A percentile compares a stretch with the other conserved stretches of the same genome.
phyloP scores from a whole-genome alignment of 129 eudicot genomes.

The Pulicaria dysenterica region DNA sequence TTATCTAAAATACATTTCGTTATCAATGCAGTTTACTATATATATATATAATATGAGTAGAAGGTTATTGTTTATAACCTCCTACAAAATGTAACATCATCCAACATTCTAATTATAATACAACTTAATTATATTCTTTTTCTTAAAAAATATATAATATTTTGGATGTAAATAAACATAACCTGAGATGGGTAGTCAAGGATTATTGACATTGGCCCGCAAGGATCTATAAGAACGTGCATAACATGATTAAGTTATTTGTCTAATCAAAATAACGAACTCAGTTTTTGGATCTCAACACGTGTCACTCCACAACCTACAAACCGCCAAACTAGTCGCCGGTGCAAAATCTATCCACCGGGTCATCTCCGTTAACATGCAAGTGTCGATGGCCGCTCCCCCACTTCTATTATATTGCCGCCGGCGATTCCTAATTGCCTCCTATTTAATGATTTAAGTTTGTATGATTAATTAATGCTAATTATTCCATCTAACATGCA shows the following conservation, averaged over 20 bases:
- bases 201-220: slow-evolving; percentile 23
- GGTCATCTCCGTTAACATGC: slow-evolving; percentile 29
- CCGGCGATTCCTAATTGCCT: slow-evolving; percentile 24
- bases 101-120: too few species aligned
- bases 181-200: too few species aligned
- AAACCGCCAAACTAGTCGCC: slow-evolving; percentile 35
- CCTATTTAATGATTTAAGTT: not conserved
- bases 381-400: slow-evolving; percentile 38
- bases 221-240: slow-evolving; percentile 29
- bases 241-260: slow-evolving; percentile 38
- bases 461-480: not conserved
- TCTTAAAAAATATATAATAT: too few species aligned
- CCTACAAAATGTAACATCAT: too few species aligned
- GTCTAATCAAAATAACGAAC: slow-evolving; percentile 23
- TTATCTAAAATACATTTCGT: too few species aligned
- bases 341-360: slow-evolving; percentile 2
- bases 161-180: too few species aligned
- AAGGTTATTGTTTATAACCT: too few species aligned
- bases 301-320: slow-evolving; percentile 31
- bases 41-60: too few species aligned
- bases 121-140: too few species aligned
- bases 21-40: too few species aligned
- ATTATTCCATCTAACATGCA: not conserved
- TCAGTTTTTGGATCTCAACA: slow-evolving; percentile 19
- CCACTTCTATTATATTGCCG: slow-evolving; percentile 24